Evolutionary conservation across 2,329 filamentous ascomycete genomes (phyloP).

Genomic region (Diaporthe caulivora): DNA sequence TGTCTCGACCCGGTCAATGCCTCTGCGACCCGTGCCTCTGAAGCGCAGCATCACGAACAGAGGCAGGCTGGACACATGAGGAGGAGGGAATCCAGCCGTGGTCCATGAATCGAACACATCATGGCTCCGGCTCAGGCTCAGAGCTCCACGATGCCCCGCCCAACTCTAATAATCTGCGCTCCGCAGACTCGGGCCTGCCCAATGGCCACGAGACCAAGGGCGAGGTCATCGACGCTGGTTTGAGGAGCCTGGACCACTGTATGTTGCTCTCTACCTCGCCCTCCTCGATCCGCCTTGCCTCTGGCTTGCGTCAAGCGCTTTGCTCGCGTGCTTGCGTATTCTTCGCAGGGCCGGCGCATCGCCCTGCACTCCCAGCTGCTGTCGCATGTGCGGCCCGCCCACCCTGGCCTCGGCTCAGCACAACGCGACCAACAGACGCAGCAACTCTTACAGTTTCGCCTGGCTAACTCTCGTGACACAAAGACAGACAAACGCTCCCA

Average conservation of each 20-base stretch:
- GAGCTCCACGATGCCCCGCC: slow-evolving; percentile 41
- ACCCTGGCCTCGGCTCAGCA: background rate
- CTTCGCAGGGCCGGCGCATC: background rate
- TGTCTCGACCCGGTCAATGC: slow-evolving; percentile 20
- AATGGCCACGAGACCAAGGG: slow-evolving; percentile 42
- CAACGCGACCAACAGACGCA: background rate
- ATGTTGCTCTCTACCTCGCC: slow-evolving; percentile 47
- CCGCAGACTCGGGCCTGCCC: slow-evolving; percentile 34
- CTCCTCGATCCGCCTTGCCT: background rate
- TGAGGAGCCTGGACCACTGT: slow-evolving; percentile 86
- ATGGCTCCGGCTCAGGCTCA: slow-evolving; percentile 48
- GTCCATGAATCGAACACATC: slow-evolving; percentile 44
- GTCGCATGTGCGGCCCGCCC: background rate
- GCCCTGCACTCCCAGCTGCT: slow-evolving; percentile 33
- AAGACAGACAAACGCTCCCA: slow-evolving; percentile 87
- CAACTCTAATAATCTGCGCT: slow-evolving; percentile 28
- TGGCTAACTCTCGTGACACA: slow-evolving; percentile 35
- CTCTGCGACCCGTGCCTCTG: slow-evolving; percentile 10
- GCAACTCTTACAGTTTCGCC: background rate
- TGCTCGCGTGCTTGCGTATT: background rate
- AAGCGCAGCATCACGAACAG: slow-evolving; percentile 22
- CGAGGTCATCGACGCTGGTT: slow-evolving; percentile 75
- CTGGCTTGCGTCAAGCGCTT: too few species aligned
- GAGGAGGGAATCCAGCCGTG: slow-evolving; percentile 32
- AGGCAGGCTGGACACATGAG: slow-evolving; percentile 31